Percentiles rank a stretch among this genome's conserved stretches.
These are phyloP conservation scores for Cylindricascospora bacillispora DNA, from an alignment of 1,139 yeast species.

Conservation along the genomic window DNA sequence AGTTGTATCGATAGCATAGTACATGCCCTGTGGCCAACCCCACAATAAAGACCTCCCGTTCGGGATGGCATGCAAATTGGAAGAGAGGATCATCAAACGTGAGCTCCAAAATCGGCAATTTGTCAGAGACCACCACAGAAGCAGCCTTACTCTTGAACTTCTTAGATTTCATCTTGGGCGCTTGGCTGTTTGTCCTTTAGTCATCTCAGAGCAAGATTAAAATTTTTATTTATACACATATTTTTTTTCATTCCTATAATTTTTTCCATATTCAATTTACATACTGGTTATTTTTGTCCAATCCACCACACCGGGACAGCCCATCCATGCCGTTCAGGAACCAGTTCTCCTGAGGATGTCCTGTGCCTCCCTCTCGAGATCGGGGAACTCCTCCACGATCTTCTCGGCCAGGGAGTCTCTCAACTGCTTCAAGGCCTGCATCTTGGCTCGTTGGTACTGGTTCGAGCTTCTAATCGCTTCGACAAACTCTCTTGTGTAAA, in stretches of 20 bases:
- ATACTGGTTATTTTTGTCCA: too few relatives aligned
- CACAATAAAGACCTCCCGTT: constrained; percentile 45
- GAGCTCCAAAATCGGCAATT: constrained; percentile 42
- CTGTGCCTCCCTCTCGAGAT: too few relatives aligned
- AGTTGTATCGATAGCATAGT: constrained; percentile 43
- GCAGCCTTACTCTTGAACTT: not conserved
- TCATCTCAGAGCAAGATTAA: too few relatives aligned
- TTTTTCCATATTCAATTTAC: too few relatives aligned
- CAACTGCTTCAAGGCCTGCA: constrained; percentile 44
- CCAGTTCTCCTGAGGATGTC: too few relatives aligned
- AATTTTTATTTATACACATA: too few relatives aligned
- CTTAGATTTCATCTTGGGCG: too few relatives aligned
- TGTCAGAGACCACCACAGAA: constrained; percentile 25
- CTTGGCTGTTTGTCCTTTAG: too few relatives aligned
- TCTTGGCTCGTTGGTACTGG: constrained; percentile 78
- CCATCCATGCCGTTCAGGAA: too few relatives aligned
- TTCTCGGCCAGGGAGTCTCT: constrained; percentile 57
- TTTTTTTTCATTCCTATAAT: too few relatives aligned
- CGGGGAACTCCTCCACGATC: constrained; percentile 69
- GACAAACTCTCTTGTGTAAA: constrained; percentile 89
- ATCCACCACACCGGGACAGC: too few relatives aligned
- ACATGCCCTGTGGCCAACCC: constrained; percentile 79
- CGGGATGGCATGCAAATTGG: constrained; percentile 71
- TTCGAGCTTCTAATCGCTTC: constrained; percentile 84
- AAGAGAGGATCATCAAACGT: constrained; percentile 53